Percentiles rank a stretch among this genome's conserved stretches.
These are phyloP conservation scores for Talaromyces marneffei DNA, from an alignment of 2,329 filamentous ascomycete species.

Conservation along the genomic window DNA sequence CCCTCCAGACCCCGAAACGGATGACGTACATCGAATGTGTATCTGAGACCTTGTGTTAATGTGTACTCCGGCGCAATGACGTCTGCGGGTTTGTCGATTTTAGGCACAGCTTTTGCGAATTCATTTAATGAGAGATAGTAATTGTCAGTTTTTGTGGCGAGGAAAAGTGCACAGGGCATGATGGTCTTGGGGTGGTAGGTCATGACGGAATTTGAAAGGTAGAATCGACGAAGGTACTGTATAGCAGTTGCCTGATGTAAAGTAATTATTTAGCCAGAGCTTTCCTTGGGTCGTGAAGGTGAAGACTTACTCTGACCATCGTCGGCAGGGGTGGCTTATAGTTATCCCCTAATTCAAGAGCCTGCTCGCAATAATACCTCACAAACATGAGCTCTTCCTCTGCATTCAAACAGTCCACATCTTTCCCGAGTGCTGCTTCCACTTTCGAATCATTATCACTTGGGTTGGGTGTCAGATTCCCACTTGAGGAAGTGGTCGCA, in stretches of 20 bases:
- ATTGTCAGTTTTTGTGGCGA: conserved; percentile 88
- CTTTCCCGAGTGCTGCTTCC: conserved; percentile 28
- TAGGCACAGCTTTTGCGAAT: conserved; percentile 65
- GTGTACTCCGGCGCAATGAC: conserved; percentile 89
- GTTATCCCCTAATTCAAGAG: conserved; percentile 53
- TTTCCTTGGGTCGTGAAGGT: not conserved
- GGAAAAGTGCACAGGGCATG: conserved; percentile 83
- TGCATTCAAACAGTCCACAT: conserved; percentile 72
- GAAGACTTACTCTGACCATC: conserved; percentile 50
- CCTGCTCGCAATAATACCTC: conserved; percentile 66
- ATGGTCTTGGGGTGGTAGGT: conserved; percentile 89
- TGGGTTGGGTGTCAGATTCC: conserved; percentile 28
- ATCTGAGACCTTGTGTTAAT: conserved; percentile 84
- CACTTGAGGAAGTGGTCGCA: conserved; percentile 28
- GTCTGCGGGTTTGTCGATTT: conserved; percentile 69
- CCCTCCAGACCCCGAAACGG: conserved; percentile 85
- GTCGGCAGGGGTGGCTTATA: conserved; percentile 53
- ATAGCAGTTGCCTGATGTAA: conserved; percentile 64
- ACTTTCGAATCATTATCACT: conserved; percentile 30
- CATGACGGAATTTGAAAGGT: conserved; percentile 92
- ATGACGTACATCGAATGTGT: conserved; percentile 88
- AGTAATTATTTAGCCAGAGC: not conserved
- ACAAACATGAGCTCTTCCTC: conserved; percentile 79
- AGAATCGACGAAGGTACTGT: conserved; percentile 89
- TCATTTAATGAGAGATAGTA: conserved; percentile 62